Evolutionary conservation across 768 basidiomycete species (phyloP).

Genomic region (Rhodosporidiobolus odoratus): DNA sequence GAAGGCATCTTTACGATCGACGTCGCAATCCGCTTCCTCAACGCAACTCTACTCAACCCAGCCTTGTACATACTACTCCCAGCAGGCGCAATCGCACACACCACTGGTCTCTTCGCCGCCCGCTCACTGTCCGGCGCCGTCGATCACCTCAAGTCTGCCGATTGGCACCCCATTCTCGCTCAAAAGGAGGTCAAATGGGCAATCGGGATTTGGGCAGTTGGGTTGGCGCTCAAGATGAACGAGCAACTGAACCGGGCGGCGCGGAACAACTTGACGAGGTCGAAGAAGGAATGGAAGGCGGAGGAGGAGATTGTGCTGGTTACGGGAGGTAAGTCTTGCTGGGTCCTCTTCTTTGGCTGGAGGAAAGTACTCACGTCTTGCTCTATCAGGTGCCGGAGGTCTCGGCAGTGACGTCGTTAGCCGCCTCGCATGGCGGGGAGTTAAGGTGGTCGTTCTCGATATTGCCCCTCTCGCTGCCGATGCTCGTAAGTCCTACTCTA

Average conservation of each 20-base stretch:
- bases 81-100: slow-evolving; percentile 2
- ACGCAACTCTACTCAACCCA: slow-evolving; percentile 1
- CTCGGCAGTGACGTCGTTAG: slow-evolving; percentile 82
- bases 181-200: neutral
- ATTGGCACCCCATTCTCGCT: neutral
- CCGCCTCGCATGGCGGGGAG: slow-evolving; percentile 74
- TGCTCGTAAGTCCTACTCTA: slow-evolving; percentile 55
- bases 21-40: neutral
- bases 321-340: slow-evolving; percentile 68
- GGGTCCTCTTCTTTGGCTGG: neutral
- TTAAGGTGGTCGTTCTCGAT: slow-evolving; percentile 79
- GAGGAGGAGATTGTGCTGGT: slow-evolving; percentile 80
- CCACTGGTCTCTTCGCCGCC: neutral
- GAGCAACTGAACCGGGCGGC: neutral
- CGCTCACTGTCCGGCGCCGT: neutral
- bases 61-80: neutral
- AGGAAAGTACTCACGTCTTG: neutral
- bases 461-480: slow-evolving; percentile 67
- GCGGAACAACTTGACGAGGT: slow-evolving; percentile 13
- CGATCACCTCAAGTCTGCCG: neutral
- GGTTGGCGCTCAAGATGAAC: neutral
- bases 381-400: slow-evolving; percentile 67
- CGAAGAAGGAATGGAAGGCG: slow-evolving; percentile 58
- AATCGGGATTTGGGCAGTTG: neutral
- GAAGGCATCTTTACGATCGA: slow-evolving; percentile 27